Base-by-base conservation (phyloP, 176 grass and related monocot species). In the Hordeum vulgare region DNA sequence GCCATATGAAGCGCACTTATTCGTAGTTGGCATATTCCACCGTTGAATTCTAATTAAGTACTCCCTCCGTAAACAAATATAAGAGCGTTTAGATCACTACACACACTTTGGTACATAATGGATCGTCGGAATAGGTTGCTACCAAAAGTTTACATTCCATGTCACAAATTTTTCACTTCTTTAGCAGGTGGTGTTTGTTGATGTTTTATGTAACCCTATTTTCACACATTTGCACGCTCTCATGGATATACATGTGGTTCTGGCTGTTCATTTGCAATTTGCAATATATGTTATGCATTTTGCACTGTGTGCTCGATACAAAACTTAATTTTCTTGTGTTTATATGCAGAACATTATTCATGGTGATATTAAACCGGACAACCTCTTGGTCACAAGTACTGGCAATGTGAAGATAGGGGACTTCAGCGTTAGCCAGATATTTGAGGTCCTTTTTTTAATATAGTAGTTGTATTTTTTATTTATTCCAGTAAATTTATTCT, bases 311-410 rank as follows among this genome's bases (percentile, higher is more conserved):
- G 54, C 26, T 74, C 12, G 37, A 78, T 39, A 26, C 20, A 49
- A 63, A 37, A 29, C 27, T 70, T 25, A 71, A 27, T 58, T 59
- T 88, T 79, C 29, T 68, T 36, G 15, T 75, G 29, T 83, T 87
- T 23, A 41, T 68, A 76, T 21, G 61, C 89, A 95, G 93, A 92
- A 95, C 36, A 88, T 98, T 80, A 91, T 95, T 59, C 96, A 98
- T 65, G 87, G 93, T 80, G 96, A 95, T 86, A 91, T 98, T 59
- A 95, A 95, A 78, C 96, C 93, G 10, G 96, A 98, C 69, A 98
- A 95, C 74, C 87, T 98, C 37, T 90, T 98, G 88, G 93, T 95
- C 29, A 92, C 93, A 73, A 88, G 67, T 73, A 73, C 88, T 4
- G 87, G 91, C 67, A 86, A 77, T 78, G 91, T 98, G 81, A 95